Percentiles rank a stretch among this genome's conserved stretches.
phyloP scores from a whole-genome alignment of 208 protist species.

The Leishmania lainsoni region DNA sequence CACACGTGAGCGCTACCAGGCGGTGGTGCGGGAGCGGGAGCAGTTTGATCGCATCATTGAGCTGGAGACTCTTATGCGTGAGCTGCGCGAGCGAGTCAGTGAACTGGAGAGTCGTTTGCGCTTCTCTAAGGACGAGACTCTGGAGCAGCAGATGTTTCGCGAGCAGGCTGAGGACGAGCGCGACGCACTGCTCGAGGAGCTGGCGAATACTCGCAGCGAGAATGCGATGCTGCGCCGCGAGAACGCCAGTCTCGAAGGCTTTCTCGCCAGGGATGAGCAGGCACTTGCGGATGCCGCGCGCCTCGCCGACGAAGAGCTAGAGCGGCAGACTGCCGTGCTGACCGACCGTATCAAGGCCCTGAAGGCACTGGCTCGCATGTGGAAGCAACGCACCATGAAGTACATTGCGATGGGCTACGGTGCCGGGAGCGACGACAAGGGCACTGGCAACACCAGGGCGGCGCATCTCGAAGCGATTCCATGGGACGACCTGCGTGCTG shows the following conservation, averaged over 20 bases:
- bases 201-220: slow-evolving; percentile 38
- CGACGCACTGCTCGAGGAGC: slow-evolving; percentile 38
- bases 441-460: neutral
- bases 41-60: slow-evolving; percentile 53
- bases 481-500: slow-evolving; percentile 53
- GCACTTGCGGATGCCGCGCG: slow-evolving; percentile 49
- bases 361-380: slow-evolving; percentile 50
- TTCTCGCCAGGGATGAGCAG: slow-evolving; percentile 48
- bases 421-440: slow-evolving; percentile 13
- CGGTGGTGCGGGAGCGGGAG: slow-evolving; percentile 52
- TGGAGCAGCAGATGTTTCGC: slow-evolving; percentile 55
- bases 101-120: slow-evolving; percentile 67
- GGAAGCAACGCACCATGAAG: slow-evolving; percentile 78
- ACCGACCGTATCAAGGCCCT: slow-evolving; percentile 40
- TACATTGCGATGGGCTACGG: slow-evolving; percentile 64
- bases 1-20: slow-evolving; percentile 54
- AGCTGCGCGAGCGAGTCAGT: slow-evolving; percentile 50
- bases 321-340: slow-evolving; percentile 39
- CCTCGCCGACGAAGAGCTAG: slow-evolving; percentile 57
- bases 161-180: slow-evolving; percentile 51
- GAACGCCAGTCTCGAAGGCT: slow-evolving; percentile 49
- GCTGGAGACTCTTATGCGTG: slow-evolving; percentile 54
- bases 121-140: slow-evolving; percentile 56
- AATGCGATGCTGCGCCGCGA: slow-evolving; percentile 45
- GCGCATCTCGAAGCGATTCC: slow-evolving; percentile 39